These are phyloP conservation scores for Ilyonectria destructans DNA, from an alignment of 2,329 filamentous ascomycete species.

Conservation along the genomic window DNA sequence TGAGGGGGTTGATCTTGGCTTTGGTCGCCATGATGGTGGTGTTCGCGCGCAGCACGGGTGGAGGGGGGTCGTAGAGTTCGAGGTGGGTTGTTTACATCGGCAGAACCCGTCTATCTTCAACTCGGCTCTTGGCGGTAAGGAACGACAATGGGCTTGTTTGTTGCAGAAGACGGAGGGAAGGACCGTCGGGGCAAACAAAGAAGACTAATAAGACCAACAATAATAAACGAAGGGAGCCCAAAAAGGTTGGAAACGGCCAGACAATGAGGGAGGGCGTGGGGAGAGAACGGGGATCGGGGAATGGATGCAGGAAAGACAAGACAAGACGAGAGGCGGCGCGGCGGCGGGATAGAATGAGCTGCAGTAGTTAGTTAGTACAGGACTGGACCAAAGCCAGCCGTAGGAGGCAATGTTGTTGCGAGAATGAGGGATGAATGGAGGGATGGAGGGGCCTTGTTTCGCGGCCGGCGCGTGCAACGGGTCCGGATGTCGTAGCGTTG, in stretches of 20 bases:
- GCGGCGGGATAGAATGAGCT: slow-evolving; percentile 35
- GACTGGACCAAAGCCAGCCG: slow-evolving; percentile 22
- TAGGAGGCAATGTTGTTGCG: slow-evolving; percentile 32
- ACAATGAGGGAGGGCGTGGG: slow-evolving; percentile 22
- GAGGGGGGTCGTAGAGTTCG: slow-evolving; percentile 16
- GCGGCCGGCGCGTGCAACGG: slow-evolving; percentile 39
- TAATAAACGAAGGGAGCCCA: slow-evolving; percentile 11
- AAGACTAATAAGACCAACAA: slow-evolving; percentile 20
- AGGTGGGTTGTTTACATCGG: slow-evolving; percentile 44
- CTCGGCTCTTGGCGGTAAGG: slow-evolving; percentile 32
- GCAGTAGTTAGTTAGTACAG: slow-evolving; percentile 26
- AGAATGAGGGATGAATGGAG: slow-evolving; percentile 34
- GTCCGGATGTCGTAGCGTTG: slow-evolving; percentile 45
- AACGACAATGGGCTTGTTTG: slow-evolving; percentile 33
- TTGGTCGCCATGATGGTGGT: slow-evolving; percentile 66
- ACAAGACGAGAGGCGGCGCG: slow-evolving; percentile 35
- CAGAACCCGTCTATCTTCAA: slow-evolving; percentile 36
- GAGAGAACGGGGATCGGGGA: slow-evolving; percentile 5
- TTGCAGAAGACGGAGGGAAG: slow-evolving; percentile 17
- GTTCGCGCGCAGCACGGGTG: slow-evolving; percentile 27
- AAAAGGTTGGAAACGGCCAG: slow-evolving; percentile 21
- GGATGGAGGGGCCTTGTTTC: slow-evolving; percentile 36
- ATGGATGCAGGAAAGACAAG: slow-evolving; percentile 32
- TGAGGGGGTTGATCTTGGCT: slow-evolving; percentile 70
- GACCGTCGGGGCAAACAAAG: slow-evolving; percentile 25